Conservation (phyloP, 2,329 filamentous ascomycete genomes). For the Calonectria pauciramosa region DNA sequence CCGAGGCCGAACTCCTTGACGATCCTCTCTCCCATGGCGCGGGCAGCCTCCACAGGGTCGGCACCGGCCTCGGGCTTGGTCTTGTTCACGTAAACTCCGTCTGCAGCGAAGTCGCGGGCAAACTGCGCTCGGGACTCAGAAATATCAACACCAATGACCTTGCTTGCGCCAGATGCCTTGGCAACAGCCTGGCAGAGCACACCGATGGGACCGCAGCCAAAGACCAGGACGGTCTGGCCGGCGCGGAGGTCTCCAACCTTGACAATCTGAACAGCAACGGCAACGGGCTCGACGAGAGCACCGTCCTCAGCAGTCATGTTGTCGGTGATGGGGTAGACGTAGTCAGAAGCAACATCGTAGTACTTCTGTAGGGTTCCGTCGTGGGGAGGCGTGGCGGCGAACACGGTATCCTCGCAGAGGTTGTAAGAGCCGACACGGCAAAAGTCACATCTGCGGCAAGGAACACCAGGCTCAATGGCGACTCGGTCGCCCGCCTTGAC, state of each 20-base stretch:
- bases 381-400: slow-evolving; percentile 23
- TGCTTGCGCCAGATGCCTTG: slow-evolving; percentile 58
- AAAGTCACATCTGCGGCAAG: slow-evolving; percentile 57
- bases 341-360: slow-evolving; percentile 19
- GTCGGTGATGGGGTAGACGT: slow-evolving; percentile 17
- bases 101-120: slow-evolving; percentile 56
- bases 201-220: slow-evolving; percentile 25
- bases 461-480: slow-evolving; percentile 62
- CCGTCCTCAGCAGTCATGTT: slow-evolving; percentile 20
- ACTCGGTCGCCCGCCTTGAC: slow-evolving; percentile 47
- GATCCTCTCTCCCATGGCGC: slow-evolving; percentile 55
- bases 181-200: slow-evolving; percentile 60
- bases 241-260: slow-evolving; percentile 10
- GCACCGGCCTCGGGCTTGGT: slow-evolving; percentile 40
- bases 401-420: slow-evolving; percentile 22
- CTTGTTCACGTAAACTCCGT: slow-evolving; percentile 56
- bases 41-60: slow-evolving; percentile 54
- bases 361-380: slow-evolving; percentile 29
- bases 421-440: slow-evolving; percentile 56
- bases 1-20: slow-evolving; percentile 40
- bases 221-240: slow-evolving; percentile 23
- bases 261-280: slow-evolving; percentile 25
- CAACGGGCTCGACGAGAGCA: slow-evolving; percentile 25
- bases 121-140: slow-evolving; percentile 54
- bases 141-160: slow-evolving; percentile 60